phyloP scores from a whole-genome alignment of 2,329 filamentous ascomycete species.

The Cladophialophora exuberans region DNA sequence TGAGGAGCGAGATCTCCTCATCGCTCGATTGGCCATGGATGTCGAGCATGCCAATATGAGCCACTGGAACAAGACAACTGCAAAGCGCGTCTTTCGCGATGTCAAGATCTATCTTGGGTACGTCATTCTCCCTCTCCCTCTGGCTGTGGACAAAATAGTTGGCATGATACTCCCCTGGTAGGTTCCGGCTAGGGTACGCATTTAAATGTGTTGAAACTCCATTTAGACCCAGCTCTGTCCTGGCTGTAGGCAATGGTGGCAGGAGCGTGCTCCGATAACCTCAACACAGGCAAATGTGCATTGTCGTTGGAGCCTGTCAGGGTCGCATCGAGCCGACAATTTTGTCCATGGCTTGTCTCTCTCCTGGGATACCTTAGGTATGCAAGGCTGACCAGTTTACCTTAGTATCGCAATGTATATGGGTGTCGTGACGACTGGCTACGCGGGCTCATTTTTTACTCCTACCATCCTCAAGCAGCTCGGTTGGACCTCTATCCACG shows the following conservation, averaged over 20 bases:
- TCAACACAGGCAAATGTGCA: no score
- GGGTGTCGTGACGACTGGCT: conserved; percentile 41
- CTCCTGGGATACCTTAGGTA: no score
- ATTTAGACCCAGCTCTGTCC: no score
- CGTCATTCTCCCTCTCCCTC: conserved; percentile 17
- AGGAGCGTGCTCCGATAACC: no score
- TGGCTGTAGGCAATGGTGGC: no score
- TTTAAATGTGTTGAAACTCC: no score
- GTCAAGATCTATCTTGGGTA: conserved; percentile 40
- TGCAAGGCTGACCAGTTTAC: conserved; percentile 23
- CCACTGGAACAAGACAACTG: conserved; percentile 37
- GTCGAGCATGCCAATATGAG: conserved; percentile 35
- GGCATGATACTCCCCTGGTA: neutral
- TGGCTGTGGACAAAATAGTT: conserved; percentile 36
- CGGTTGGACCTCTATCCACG: conserved; percentile 37
- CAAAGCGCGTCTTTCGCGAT: conserved; percentile 38
- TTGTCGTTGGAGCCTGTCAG: no score
- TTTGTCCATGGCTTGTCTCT: no score
- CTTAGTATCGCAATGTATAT: conserved; percentile 38
- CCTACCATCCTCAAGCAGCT: conserved; percentile 42
- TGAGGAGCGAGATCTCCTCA: conserved; percentile 38
- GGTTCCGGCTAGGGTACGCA: no score
- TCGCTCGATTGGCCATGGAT: conserved; percentile 40
- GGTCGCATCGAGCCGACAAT: no score
- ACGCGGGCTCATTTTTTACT: conserved; percentile 40